Conservation (phyloP, 2,329 filamentous ascomycete genomes). For the Penicillium sp. region DNA sequence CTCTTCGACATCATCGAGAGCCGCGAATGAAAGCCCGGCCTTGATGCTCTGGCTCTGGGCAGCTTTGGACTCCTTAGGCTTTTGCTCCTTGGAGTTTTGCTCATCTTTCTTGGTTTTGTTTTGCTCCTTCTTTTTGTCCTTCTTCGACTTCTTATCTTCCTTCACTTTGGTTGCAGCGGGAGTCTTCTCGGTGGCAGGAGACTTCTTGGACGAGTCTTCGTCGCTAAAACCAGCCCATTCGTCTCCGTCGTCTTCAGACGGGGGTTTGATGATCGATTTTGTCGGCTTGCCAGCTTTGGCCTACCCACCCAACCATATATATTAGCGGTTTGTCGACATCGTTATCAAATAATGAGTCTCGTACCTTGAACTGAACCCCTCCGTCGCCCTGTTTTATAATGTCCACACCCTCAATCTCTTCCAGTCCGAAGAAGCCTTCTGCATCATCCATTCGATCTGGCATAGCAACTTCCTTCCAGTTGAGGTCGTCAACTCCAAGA, state of each 20-base stretch:
- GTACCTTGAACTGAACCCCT: slow-evolving; percentile 43
- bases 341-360: not conserved
- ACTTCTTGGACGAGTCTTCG: slow-evolving; percentile 32
- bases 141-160: slow-evolving; percentile 21
- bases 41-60: slow-evolving; percentile 35
- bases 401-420: slow-evolving; percentile 89
- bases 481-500: slow-evolving; percentile 50
- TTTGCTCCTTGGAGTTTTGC: slow-evolving; percentile 19
- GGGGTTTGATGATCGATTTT: slow-evolving; percentile 30
- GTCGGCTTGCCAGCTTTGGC: slow-evolving; percentile 32
- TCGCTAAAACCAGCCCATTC: slow-evolving; percentile 68
- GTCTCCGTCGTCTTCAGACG: slow-evolving; percentile 38
- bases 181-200: slow-evolving; percentile 4
- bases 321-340: not conserved
- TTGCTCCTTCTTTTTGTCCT: slow-evolving; percentile 11
- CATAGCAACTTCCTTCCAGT: slow-evolving; percentile 63
- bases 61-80: slow-evolving; percentile 26
- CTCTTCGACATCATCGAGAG: slow-evolving; percentile 42
- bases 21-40: slow-evolving; percentile 34
- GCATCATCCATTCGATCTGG: slow-evolving; percentile 81
- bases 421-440: slow-evolving; percentile 88
- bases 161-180: slow-evolving; percentile 14
- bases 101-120: slow-evolving; percentile 25
- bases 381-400: slow-evolving; percentile 65
- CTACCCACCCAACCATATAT: slow-evolving; percentile 21